These are phyloP conservation scores for Melaleuca alternifolia DNA, from an alignment of 345 rosid species.

Conservation along the genomic window DNA sequence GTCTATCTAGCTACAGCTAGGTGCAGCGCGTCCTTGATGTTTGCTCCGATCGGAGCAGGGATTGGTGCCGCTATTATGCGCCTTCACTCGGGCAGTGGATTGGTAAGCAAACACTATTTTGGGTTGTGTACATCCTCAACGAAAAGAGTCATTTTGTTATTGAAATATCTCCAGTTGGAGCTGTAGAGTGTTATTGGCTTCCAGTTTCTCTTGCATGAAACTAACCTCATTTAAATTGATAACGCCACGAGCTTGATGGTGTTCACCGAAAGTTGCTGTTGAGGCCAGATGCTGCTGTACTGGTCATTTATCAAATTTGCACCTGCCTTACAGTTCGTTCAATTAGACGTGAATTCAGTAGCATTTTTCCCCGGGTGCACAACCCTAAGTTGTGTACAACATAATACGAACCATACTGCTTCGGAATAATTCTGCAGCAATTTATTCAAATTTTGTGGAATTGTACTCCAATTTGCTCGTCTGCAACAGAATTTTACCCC, in stretches of 20 bases:
- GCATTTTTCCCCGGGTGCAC: background rate
- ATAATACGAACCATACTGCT: background rate
- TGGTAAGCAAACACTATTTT: conserved; percentile 31
- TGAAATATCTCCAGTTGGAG: background rate
- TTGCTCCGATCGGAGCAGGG: conserved; percentile 87
- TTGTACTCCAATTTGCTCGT: background rate
- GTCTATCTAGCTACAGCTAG: conserved; percentile 47
- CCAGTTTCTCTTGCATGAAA: background rate
- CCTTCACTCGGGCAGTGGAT: conserved; percentile 78
- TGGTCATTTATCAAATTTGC: background rate
- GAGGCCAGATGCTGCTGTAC: background rate
- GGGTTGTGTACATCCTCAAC: background rate
- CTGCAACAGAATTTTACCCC: background rate
- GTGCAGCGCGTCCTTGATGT: conserved; percentile 65
- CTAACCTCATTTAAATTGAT: background rate
- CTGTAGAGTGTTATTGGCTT: background rate
- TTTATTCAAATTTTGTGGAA: background rate
- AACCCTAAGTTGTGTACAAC: background rate
- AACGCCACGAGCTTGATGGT: background rate
- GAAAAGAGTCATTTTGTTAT: too few species aligned
- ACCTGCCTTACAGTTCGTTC: background rate
- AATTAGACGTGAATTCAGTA: background rate
- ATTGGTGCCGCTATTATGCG: conserved; percentile 57
- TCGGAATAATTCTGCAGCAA: background rate
- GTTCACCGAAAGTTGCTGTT: background rate